phyloP scores from a whole-genome alignment of 139 green algal species.

The Edaphochlamys debaryana region DNA sequence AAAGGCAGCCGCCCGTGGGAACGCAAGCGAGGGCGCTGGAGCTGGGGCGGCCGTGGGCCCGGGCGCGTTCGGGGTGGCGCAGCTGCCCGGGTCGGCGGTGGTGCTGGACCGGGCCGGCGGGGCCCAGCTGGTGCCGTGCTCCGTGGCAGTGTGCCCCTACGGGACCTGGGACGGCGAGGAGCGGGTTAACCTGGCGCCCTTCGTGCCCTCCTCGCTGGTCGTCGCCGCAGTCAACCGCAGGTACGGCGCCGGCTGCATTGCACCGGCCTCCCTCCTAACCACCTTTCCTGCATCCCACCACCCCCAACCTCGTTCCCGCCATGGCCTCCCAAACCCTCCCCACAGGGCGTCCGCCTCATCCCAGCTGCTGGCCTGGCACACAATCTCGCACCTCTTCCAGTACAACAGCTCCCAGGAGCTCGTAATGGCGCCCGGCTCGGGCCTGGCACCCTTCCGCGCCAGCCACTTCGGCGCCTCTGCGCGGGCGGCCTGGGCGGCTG shows the following conservation, averaged over 20 bases:
- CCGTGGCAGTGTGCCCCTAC: not conserved
- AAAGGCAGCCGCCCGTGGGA: too few species aligned
- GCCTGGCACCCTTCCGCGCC: not conserved
- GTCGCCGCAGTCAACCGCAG: not conserved
- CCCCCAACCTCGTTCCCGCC: too few species aligned
- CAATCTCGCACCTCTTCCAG: not conserved
- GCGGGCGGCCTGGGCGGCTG: not conserved
- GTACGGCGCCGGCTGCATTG: too few species aligned
- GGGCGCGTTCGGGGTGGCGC: not conserved
- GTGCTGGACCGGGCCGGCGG: not conserved
- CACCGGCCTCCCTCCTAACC: too few species aligned
- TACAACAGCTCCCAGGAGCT: not conserved
- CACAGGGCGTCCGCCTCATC: not conserved
- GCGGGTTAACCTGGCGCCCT: slow-evolving; percentile 21
- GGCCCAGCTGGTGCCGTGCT: not conserved
- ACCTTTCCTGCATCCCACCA: too few species aligned
- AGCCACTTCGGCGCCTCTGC: not conserved
- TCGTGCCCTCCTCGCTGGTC: not conserved
- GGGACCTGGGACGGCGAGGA: too few species aligned
- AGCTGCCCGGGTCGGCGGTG: slow-evolving; percentile 1
- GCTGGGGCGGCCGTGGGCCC: too few species aligned
- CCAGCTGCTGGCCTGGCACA: slow-evolving; percentile 24
- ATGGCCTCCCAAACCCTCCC: not conserved
- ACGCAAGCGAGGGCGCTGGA: too few species aligned
- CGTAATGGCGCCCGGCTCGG: not conserved